Percentiles rank a stretch among this genome's conserved stretches.
These are phyloP conservation scores for Cercospora nicotianae DNA, from an alignment of 2,329 filamentous ascomycete genomes.

Conservation along the genomic window DNA sequence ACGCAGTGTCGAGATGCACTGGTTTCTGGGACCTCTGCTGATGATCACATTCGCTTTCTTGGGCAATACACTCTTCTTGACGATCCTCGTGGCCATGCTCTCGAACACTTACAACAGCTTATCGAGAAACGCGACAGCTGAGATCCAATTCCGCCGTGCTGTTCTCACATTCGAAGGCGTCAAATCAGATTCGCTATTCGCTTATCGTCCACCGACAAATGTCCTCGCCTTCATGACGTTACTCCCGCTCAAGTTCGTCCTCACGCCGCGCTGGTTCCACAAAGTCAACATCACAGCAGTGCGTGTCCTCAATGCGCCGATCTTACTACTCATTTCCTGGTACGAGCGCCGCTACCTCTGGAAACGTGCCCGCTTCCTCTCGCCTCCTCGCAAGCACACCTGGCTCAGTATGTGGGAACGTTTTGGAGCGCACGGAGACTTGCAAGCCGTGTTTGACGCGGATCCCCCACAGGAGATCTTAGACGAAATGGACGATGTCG, in stretches of 20 bases:
- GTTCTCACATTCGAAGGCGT: constrained; percentile 83
- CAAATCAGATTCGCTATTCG: constrained; percentile 79
- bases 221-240: constrained; percentile 72
- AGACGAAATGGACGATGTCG: constrained; percentile 51
- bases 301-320: constrained; percentile 70
- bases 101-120: constrained; percentile 81
- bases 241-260: constrained; percentile 73
- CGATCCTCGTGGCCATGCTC: constrained; percentile 82
- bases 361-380: constrained; percentile 44
- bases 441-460: constrained; percentile 71
- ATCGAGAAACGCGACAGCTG: constrained; percentile 72
- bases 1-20: constrained; percentile 68
- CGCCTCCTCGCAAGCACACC: constrained; percentile 42
- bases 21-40: constrained; percentile 72
- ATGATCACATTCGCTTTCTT: constrained; percentile 85
- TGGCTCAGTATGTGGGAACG: constrained; percentile 62
- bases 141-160: constrained; percentile 78
- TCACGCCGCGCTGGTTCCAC: constrained; percentile 83
- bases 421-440: constrained; percentile 69
- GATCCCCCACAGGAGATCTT: constrained; percentile 61
- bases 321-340: constrained; percentile 69
- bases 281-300: constrained; percentile 81
- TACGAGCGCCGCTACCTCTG: constrained; percentile 71
- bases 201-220: constrained; percentile 81
- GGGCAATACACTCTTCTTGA: constrained; percentile 85